phyloP scores from a whole-genome alignment of 2,329 filamentous ascomycete genomes.

The Davidsoniella australis region DNA sequence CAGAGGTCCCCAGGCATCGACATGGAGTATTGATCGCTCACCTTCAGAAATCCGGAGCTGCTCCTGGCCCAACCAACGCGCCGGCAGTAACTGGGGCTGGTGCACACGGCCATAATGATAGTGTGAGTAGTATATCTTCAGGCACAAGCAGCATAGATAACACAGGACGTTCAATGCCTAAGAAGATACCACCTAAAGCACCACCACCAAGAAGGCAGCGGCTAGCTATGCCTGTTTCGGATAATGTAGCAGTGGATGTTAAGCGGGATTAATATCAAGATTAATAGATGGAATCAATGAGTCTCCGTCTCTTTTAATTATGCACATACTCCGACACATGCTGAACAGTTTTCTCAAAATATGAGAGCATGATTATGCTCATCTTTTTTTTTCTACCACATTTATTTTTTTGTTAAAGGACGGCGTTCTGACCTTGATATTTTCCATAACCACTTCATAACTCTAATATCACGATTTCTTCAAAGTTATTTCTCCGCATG shows the following conservation, averaged over 20 bases:
- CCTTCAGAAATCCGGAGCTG: slow-evolving; percentile 15
- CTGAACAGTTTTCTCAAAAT: neutral
- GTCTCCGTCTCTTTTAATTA: neutral
- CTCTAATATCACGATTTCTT: no score
- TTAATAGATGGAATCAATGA: neutral
- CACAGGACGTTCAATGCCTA: slow-evolving; percentile 13
- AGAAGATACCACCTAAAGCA: slow-evolving; percentile 28
- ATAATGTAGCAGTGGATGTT: neutral
- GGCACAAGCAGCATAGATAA: neutral
- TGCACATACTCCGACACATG: neutral
- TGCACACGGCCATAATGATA: neutral
- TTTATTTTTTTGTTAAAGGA: no score
- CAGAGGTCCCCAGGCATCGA: slow-evolving; percentile 38
- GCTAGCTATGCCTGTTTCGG: slow-evolving; percentile 15
- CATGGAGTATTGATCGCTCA: slow-evolving; percentile 32
- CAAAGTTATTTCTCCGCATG: no score
- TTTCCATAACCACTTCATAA: no score
- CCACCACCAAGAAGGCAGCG: slow-evolving; percentile 30
- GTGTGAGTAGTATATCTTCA: neutral
- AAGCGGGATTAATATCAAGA: neutral
- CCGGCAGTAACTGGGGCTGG: no score
- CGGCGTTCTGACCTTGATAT: no score
- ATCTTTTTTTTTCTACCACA: no score
- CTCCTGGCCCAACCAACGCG: neutral
- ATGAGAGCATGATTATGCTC: no score